Percentiles rank a stretch among this genome's conserved stretches.
phyloP scores from a whole-genome alignment of 2,329 filamentous ascomycete genomes.

The Passalora sequoiae region DNA sequence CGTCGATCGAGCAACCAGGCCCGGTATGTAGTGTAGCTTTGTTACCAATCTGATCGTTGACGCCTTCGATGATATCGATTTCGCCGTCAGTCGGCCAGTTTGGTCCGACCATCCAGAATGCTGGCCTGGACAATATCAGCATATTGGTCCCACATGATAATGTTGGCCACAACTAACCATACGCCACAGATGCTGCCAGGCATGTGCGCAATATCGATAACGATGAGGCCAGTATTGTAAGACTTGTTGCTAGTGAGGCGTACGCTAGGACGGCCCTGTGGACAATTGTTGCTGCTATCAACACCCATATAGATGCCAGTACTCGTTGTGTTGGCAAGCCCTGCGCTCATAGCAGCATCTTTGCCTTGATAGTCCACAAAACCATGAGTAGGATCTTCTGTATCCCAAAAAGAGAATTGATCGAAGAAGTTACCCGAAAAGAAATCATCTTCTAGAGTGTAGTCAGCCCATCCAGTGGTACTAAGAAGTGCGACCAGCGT shows the following conservation, averaged over 20 bases:
- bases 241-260: constrained; percentile 62
- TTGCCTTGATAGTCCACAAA: constrained; percentile 65
- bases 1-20: constrained; percentile 29
- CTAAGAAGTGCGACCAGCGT: constrained; percentile 19
- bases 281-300: constrained; percentile 38
- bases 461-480: constrained; percentile 28
- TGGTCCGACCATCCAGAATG: constrained; percentile 61
- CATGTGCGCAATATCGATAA: constrained; percentile 70
- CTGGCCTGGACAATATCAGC: constrained; percentile 42
- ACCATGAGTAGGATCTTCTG: constrained; percentile 64
- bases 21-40: constrained; percentile 35
- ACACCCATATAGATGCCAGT: constrained; percentile 32
- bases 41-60: constrained; percentile 34
- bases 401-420: constrained; percentile 50
- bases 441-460: constrained; percentile 46
- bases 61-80: constrained; percentile 40
- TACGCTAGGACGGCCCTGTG: constrained; percentile 62
- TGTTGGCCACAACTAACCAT: constrained; percentile 43
- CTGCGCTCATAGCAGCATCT: constrained; percentile 43
- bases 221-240: constrained; percentile 63
- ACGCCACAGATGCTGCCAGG: constrained; percentile 64
- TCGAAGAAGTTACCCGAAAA: constrained; percentile 46
- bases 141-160: background rate
- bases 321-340: constrained; percentile 23
- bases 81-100: constrained; percentile 38